A percentile compares a stretch with the other conserved stretches of the same genome.
Conservation (phyloP, 2,329 filamentous ascomycete species). For the Graphilbum sp. region DNA sequence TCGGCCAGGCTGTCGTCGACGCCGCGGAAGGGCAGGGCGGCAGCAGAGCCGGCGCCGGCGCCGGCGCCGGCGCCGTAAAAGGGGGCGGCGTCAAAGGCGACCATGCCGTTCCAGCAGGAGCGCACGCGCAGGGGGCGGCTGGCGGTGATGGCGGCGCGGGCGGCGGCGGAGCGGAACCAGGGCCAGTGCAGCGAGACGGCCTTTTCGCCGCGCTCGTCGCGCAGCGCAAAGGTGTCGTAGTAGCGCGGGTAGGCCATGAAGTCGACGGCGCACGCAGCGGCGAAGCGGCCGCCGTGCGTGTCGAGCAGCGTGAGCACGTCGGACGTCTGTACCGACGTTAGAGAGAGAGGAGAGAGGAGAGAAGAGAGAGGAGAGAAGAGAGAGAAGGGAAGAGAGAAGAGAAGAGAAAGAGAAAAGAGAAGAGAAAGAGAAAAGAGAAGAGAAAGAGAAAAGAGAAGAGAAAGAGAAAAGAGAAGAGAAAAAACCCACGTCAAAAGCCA, state of each 20-base stretch:
- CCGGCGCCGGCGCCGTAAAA: conserved; percentile 20
- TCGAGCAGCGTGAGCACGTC: conserved; percentile 36
- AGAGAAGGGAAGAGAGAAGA: neutral
- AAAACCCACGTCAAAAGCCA: conserved; percentile 34
- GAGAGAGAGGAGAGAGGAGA: neutral
- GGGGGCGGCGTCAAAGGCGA: conserved; percentile 25
- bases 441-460: neutral
- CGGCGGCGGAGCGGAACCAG: conserved; percentile 32
- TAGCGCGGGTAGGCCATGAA: conserved; percentile 35
- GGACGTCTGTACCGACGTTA: conserved; percentile 14
- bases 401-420: neutral
- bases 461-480: neutral
- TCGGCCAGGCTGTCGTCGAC: conserved; percentile 44
- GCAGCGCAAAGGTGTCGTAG: conserved; percentile 46
- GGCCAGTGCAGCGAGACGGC: conserved; percentile 38
- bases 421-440: neutral
- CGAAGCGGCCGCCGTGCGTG: conserved; percentile 37
- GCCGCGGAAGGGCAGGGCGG: conserved; percentile 45
- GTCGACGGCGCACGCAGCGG: conserved; percentile 44
- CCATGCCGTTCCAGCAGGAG: conserved; percentile 56
- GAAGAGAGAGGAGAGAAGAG: neutral
- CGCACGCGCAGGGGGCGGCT: conserved; percentile 38
- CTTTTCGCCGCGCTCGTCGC: conserved; percentile 36
- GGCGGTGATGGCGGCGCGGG: conserved; percentile 28
- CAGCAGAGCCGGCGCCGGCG: conserved; percentile 17